A percentile compares a stretch with the other conserved stretches of the same genome.
These are phyloP conservation scores for Westerdykella ornata DNA, from an alignment of 2,329 filamentous ascomycete genomes.

Conservation along the genomic window DNA sequence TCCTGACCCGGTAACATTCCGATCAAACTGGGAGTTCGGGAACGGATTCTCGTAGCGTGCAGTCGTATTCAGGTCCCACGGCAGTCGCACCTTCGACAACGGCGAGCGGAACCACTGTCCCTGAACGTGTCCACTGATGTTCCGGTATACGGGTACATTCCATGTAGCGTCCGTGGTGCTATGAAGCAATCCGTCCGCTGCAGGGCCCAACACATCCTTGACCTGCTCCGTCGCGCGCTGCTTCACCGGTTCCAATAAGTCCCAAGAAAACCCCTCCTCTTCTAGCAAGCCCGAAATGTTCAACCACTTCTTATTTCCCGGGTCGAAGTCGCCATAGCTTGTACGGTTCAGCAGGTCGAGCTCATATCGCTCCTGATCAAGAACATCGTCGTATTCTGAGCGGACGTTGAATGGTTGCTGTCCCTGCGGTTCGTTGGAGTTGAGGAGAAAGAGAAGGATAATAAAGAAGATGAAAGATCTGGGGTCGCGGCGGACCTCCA, in stretches of 20 bases:
- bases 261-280: conserved; percentile 72
- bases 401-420: conserved; percentile 28
- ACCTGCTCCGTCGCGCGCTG: conserved; percentile 56
- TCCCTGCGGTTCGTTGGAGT: conserved; percentile 31
- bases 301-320: conserved; percentile 41
- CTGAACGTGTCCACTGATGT: conserved; percentile 68
- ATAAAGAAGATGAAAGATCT: conserved; percentile 34
- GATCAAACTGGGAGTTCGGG: conserved; percentile 59
- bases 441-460: conserved; percentile 34
- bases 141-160: conserved; percentile 61
- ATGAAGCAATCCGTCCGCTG: conserved; percentile 21
- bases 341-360: conserved; percentile 40
- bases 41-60: conserved; percentile 61
- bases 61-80: conserved; percentile 43
- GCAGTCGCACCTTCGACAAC: conserved; percentile 44
- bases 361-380: conserved; percentile 47
- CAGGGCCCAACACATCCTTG: conserved; percentile 35
- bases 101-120: conserved; percentile 65
- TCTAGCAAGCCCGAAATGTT: conserved; percentile 68
- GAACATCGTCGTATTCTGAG: conserved; percentile 40
- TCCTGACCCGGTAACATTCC: conserved; percentile 67
- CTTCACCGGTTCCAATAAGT: conserved; percentile 60
- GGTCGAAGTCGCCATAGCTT: conserved; percentile 45
- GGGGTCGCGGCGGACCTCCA: conserved; percentile 35
- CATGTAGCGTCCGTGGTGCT: conserved; percentile 34